These are phyloP conservation scores for Puccinia brachypodii DNA, from an alignment of 1,284 basidiomycete species.

Conservation along the genomic window DNA sequence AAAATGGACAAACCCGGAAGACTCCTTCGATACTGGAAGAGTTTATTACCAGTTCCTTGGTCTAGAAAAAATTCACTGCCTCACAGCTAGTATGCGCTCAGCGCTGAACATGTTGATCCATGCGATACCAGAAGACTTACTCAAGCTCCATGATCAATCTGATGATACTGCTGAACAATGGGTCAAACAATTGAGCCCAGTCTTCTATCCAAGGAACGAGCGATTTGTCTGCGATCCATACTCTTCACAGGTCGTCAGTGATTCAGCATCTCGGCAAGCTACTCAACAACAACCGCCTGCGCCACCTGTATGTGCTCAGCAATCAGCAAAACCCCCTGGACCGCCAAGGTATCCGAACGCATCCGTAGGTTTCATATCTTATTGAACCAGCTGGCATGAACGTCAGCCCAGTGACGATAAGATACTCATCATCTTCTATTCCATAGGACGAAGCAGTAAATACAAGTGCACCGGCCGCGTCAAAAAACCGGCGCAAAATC, in stretches of 20 bases:
- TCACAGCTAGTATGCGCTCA: background rate
- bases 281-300: too few relatives aligned
- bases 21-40: background rate
- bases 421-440: too few relatives aligned
- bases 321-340: too few relatives aligned
- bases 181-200: background rate
- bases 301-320: too few relatives aligned
- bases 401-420: too few relatives aligned
- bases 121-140: background rate
- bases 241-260: background rate
- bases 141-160: background rate
- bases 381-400: too few relatives aligned
- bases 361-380: too few relatives aligned
- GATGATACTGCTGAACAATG: background rate
- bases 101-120: background rate
- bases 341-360: too few relatives aligned
- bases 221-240: background rate
- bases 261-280: too few relatives aligned
- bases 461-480: too few relatives aligned
- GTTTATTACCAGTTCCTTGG: background rate
- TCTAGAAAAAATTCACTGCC: background rate
- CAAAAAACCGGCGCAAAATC: too few relatives aligned
- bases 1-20: background rate
- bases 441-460: too few relatives aligned
- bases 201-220: background rate